Conservation (phyloP, 75 land plant genomes). For the Larix kaempferi region DNA sequence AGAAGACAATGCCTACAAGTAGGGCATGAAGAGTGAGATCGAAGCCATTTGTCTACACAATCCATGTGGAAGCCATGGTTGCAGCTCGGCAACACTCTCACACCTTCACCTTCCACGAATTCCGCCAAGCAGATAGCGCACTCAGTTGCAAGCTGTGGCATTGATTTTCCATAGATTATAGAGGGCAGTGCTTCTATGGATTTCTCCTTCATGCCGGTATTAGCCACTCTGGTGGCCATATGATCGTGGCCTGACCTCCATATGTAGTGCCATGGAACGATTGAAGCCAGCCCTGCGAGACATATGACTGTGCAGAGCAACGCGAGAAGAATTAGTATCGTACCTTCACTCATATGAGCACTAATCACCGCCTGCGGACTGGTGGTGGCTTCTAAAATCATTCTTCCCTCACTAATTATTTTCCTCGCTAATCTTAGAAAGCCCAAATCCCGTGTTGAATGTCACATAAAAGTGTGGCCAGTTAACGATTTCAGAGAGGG, state of each 20-base stretch:
- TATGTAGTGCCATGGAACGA: background rate
- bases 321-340: background rate
- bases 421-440: too few relatives aligned
- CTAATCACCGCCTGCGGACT: background rate
- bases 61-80: too few relatives aligned
- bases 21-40: too few relatives aligned
- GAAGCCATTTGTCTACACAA: background rate
- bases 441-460: too few relatives aligned
- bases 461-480: too few relatives aligned
- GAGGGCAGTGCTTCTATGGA: too few relatives aligned
- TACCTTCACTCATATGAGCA: background rate
- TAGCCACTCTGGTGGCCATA: background rate
- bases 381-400: background rate
- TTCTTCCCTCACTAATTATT: background rate
- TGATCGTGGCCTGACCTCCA: background rate
- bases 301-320: background rate
- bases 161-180: background rate
- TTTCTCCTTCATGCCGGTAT: too few relatives aligned
- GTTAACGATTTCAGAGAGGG: too few relatives aligned
- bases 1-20: too few relatives aligned
- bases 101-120: conserved; percentile 37
- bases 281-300: background rate
- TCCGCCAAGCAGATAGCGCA: conserved; percentile 70
- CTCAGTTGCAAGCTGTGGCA: conserved; percentile 10
- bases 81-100: conserved; percentile 10